These are phyloP conservation scores for Scheffersomyces amazonensis DNA, from an alignment of 805 yeast species.

Conservation along the genomic window DNA sequence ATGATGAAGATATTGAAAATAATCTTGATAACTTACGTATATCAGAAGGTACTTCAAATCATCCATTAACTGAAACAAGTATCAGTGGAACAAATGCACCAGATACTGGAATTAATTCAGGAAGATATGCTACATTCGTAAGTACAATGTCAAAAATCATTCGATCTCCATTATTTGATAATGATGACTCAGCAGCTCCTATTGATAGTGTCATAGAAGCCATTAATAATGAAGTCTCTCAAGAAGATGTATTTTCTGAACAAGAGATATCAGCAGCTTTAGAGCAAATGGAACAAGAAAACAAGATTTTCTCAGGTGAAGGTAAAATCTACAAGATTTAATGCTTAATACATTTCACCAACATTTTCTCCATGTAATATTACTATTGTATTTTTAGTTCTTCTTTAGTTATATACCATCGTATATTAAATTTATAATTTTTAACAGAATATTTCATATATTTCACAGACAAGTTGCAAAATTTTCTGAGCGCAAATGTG, in stretches of 20 bases:
- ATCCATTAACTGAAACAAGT: constrained; percentile 24
- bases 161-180: constrained; percentile 30
- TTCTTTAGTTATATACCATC: neutral
- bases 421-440: too few species aligned
- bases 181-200: constrained; percentile 29
- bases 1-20: constrained; percentile 17
- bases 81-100: constrained; percentile 15
- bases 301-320: constrained; percentile 34
- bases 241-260: constrained; percentile 34
- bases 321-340: constrained; percentile 39
- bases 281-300: constrained; percentile 30
- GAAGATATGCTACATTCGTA: constrained; percentile 29
- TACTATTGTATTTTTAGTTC: neutral
- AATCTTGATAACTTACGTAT: constrained; percentile 28
- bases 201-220: constrained; percentile 27
- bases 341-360: too few species aligned
- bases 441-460: too few species aligned
- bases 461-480: too few species aligned
- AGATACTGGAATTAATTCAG: constrained; percentile 23
- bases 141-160: constrained; percentile 28
- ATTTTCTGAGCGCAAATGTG: too few species aligned
- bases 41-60: constrained; percentile 11
- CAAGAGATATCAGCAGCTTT: constrained; percentile 32
- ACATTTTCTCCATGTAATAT: too few species aligned
- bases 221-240: constrained; percentile 33